Evolutionary conservation across 805 yeast genomes (phyloP), one percentile per base, ranked within the genome.

Genomic region (Candida gorgasii): DNA sequence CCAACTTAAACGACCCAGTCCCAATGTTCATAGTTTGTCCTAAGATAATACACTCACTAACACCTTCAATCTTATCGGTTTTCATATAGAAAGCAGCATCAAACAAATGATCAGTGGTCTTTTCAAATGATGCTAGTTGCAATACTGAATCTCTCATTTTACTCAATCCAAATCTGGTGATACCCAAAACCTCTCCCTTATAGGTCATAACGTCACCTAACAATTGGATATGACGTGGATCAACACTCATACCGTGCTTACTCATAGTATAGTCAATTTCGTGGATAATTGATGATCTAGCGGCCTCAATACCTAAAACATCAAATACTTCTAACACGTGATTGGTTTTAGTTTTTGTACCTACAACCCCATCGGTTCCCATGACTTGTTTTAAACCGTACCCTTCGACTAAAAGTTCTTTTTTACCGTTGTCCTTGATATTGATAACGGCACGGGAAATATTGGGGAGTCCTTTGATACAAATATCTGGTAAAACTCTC

Each of bases 201-300:
- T 88, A 93, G 0, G 98, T 89, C 99, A 93, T 93, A 38, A 93
- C 98, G 65, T 93, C 99, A 51, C 99, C 99, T 50, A 93, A 72
- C 36, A 93, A 73, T 70, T 93, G 98, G 62, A 95, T 90, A 65
- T 93, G 99, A 75, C 99, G 96, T 47, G 98, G 99, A 75, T 93
- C 99, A 38, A 93, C 97, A 63, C 96, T 88, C 99, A 93, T 93
- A 67, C 99, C 99, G 73, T 93, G 99, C 67, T 89, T 89, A 61
- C 96, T 83, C 99, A 93, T 93, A 42, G 99, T 93, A 61, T 89
- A 89, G 60, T 87, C 96, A 64, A 93, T 93, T 71, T 93, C 99
- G 49, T 82, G 82, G 60, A 93, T 86, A 61, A 93, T 93, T 53
- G 96, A 84, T 0, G 89, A 71, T 62, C 99, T 78, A 1, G 99